Base-by-base conservation (phyloP, 495 filamentous ascomycete genomes). In the Choiromyces venosus region DNA sequence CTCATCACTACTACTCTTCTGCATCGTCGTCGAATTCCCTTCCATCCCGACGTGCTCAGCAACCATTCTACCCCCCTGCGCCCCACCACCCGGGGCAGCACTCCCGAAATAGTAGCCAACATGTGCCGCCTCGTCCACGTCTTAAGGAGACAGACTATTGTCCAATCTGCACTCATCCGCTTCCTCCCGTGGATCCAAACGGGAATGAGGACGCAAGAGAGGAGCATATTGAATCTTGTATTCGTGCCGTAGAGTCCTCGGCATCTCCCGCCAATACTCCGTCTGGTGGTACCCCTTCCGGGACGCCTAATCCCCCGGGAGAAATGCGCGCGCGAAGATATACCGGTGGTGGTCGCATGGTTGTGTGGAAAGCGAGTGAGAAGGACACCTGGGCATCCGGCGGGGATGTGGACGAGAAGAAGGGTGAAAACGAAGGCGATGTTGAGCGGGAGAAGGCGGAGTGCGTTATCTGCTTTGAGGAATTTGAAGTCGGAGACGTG, bases 401-500 rank as follows among this genome's bases (percentile, higher is more conserved):
- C 10, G 69, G 40, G n/a, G 75, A 37, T 21, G 33, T 39, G 46
- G 37, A 37, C 37, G 69, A 44, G 65, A 74, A 72, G 68, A 52
- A 14, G 37, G 12, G n/a, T 10, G 8, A 52, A 21, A 33, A 29
- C 35, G 72, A 74, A 33, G 21, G 71, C 19, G 29, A 36, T 2
- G n/a, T 36, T 19, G 73, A 74, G 39, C 61, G 81, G 38, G 80
- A 79, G 44, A 71, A 71, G 70, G 79, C 86, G 10, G 95, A 99
- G 82, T 99, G 95, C 81, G 91, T 92, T 3, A 97, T 99, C 71
- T 99, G 95, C 78, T 91, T 99, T 76, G 96, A 97, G 82, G 96
- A 99, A 78, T 98, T 96, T 81, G 91, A 92, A 77, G 91, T 89
- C 16, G 95, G 94, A 2, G 88, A 91, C 71, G 83, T 88, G 67